Percentiles rank a stretch among this genome's conserved stretches.
Conservation (phyloP, 345 rosid genomes). For the Nasturtium officinale region DNA sequence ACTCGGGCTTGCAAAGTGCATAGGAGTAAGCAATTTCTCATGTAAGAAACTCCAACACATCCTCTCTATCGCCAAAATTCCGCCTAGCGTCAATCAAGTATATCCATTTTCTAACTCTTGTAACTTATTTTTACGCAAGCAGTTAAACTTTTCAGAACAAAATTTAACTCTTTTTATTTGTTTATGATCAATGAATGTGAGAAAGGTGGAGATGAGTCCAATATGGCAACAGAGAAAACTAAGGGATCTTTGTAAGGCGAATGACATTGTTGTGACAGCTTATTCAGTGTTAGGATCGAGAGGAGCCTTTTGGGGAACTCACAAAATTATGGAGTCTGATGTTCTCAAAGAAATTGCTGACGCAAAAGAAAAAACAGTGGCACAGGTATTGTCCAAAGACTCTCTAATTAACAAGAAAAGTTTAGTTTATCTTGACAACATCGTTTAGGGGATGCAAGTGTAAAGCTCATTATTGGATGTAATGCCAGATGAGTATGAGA, state of each 20-base stretch:
- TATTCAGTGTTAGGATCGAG: conserved; percentile 67
- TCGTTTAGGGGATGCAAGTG: not conserved
- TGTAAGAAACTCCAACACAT: conserved; percentile 64
- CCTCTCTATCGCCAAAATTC: conserved; percentile 65
- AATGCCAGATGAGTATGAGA: conserved; percentile 58
- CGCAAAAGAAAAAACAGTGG: conserved; percentile 67
- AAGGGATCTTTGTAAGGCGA: conserved; percentile 59
- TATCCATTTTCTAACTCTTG: not conserved
- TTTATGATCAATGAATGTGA: conserved; percentile 17
- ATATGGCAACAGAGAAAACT: conserved; percentile 76
- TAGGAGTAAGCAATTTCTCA: conserved; percentile 87
- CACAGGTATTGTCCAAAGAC: conserved; percentile 54
- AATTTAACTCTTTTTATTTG: not conserved
- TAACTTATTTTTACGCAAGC: not conserved
- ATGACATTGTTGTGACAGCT: conserved; percentile 58
- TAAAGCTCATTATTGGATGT: not conserved
- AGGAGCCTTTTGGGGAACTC: conserved; percentile 71
- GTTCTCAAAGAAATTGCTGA: conserved; percentile 67
- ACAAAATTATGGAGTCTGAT: conserved; percentile 61
- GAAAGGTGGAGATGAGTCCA: conserved; percentile 87
- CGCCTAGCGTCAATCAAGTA: conserved; percentile 82
- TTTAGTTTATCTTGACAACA: not conserved
- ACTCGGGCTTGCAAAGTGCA: conserved; percentile 67
- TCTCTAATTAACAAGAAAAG: not conserved
- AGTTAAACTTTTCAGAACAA: not conserved